Conservation (phyloP, 768 basidiomycete genomes). For the Suillus discolor region DNA sequence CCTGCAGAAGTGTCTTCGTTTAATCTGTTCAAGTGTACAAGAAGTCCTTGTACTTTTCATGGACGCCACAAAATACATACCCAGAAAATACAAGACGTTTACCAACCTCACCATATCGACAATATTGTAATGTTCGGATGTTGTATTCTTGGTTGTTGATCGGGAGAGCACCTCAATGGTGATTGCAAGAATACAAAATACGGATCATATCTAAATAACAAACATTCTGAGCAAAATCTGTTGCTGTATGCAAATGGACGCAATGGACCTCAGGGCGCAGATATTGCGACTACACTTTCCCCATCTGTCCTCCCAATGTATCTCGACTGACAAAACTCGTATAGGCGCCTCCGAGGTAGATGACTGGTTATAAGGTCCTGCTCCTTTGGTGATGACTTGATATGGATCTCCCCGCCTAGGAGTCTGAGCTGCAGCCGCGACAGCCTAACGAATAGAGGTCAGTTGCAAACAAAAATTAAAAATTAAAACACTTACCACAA, state of each 20-base stretch:
- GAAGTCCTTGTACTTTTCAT: conserved; percentile 24
- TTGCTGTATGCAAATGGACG: neutral
- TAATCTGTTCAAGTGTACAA: conserved; percentile 19
- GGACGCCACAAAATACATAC: neutral
- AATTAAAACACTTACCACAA: conserved; percentile 69
- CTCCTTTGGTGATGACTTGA: neutral
- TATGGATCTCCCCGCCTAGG: conserved; percentile 37
- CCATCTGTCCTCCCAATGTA: conserved; percentile 51
- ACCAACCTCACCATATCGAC: neutral
- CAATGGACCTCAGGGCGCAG: conserved; percentile 2
- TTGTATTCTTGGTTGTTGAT: neutral
- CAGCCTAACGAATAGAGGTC: conserved; percentile 56
- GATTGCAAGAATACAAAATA: neutral
- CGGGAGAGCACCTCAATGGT: neutral
- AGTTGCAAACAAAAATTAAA: conserved; percentile 11
- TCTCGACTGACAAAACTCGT: conserved; percentile 49
- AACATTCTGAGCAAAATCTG: conserved; percentile 2
- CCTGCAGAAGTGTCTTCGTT: neutral
- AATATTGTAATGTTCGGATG: neutral
- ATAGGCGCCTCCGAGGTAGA: neutral
- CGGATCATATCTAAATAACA: conserved; percentile 3
- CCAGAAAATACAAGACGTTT: conserved; percentile 1
- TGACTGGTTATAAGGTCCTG: no score
- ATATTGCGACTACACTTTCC: conserved; percentile 27
- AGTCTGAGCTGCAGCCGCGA: conserved; percentile 90